These are phyloP conservation scores for Graphilbum sp. DNA, from an alignment of 2,329 filamentous ascomycete genomes.

Conservation along the genomic window DNA sequence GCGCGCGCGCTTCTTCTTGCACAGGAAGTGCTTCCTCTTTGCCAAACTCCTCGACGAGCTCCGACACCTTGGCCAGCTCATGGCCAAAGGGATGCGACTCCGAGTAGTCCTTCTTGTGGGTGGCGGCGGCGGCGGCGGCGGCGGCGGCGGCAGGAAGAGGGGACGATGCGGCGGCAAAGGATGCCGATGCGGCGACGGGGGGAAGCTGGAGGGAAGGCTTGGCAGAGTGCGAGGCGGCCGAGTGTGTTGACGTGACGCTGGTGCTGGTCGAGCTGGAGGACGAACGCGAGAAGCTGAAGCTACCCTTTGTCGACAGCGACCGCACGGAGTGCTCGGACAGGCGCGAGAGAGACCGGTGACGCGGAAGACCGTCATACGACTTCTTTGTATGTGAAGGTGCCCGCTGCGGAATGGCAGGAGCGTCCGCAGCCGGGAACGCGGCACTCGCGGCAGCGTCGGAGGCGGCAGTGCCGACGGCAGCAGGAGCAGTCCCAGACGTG, in stretches of 20 bases:
- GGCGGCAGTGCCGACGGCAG: slow-evolving; percentile 17
- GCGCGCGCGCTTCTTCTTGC: too few relatives aligned
- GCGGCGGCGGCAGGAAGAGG: background rate
- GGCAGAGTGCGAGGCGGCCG: slow-evolving; percentile 13
- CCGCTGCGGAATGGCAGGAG: slow-evolving; percentile 59
- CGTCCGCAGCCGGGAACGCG: slow-evolving; percentile 17
- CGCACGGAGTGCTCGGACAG: slow-evolving; percentile 36
- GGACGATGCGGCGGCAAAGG: too few relatives aligned
- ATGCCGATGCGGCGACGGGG: background rate
- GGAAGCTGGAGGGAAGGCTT: slow-evolving; percentile 6
- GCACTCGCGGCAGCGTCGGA: slow-evolving; percentile 4
- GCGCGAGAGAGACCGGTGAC: slow-evolving; percentile 25
- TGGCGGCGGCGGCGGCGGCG: slow-evolving; percentile 15
- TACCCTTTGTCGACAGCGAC: slow-evolving; percentile 38
- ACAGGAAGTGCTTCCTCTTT: slow-evolving; percentile 25
- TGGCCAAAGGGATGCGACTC: slow-evolving; percentile 63
- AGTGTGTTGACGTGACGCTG: slow-evolving; percentile 23
- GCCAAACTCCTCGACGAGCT: slow-evolving; percentile 79
- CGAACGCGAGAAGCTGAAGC: slow-evolving; percentile 38
- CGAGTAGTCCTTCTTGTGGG: slow-evolving; percentile 21
- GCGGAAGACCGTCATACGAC: slow-evolving; percentile 52
- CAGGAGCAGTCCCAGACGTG: background rate
- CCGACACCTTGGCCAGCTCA: slow-evolving; percentile 82
- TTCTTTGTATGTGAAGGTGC: slow-evolving; percentile 82
- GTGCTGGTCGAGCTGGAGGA: slow-evolving; percentile 39